A percentile compares a stretch with the other conserved stretches of the same genome.
Conservation (phyloP, 176 grass and related monocot genomes). For the Avena sativa region DNA sequence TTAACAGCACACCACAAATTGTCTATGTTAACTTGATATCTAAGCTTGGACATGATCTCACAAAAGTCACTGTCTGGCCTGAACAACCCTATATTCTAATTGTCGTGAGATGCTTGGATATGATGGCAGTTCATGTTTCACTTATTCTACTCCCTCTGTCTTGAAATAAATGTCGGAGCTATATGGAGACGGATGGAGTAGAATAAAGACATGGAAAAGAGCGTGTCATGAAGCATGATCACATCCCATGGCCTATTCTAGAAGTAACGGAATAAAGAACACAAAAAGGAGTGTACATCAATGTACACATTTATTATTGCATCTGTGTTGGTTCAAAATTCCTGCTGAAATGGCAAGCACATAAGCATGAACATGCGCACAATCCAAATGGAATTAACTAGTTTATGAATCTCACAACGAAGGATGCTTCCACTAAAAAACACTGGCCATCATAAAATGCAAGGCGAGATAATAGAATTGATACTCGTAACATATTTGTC, state of each 20-base stretch:
- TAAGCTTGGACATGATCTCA: neutral
- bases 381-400: neutral
- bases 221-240: neutral
- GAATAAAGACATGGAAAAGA: neutral
- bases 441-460: too few relatives aligned
- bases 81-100: conserved; percentile 2
- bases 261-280: neutral
- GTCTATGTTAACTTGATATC: neutral
- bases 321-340: neutral
- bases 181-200: too few relatives aligned
- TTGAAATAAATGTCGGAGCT: too few relatives aligned
- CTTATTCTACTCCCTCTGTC: neutral
- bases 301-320: neutral
- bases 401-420: neutral
- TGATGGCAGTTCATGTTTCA: neutral
- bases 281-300: neutral
- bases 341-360: neutral
- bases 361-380: neutral
- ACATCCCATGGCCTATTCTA: neutral
- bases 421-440: neutral
- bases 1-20: neutral
- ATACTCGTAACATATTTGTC: neutral
- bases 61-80: neutral
- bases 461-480: neutral
- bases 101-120: neutral